Evolutionary conservation across 139 green algal species (phyloP), one percentile per base, ranked within the genome.

Genomic region (Dunaliella primolecta): DNA sequence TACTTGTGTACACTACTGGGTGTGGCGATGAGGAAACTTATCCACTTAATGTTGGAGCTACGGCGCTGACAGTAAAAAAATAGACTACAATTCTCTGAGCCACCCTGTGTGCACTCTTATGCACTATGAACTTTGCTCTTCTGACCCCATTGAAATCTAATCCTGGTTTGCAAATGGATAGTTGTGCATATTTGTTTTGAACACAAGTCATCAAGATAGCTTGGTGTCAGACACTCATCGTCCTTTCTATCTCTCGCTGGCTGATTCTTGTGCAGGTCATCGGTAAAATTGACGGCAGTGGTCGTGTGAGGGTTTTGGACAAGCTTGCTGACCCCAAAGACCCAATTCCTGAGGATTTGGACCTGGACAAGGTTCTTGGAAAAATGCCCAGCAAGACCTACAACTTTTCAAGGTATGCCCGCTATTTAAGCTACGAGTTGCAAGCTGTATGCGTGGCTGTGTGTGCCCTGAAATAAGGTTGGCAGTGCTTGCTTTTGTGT

Each of bases 341-440:
- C 7, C 94, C 92, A 3, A 86, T 88, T 20, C 89, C 96, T 15
- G 96, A 98, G 33, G 97, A 99, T 90, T 92, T 99, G 71, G 94
- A 99, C 83, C 93, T 99, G 80, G 96, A 99, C 72, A 96, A 97
- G 89, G 96, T 97, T 72, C 93, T 99, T 46, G 97, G 97, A n/a
- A 94, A 98, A 89, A 98, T 99, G 95, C 97, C 97, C 27, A 92
- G 94, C 85, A 99, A 99, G 95, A 98, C 94, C 24, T 99, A 97
- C 92, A 87, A 89, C 82, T 97, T 96, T 81, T 88, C 88, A 27
- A 86, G 85, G 25, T 56, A 36, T 31, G 80, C 36, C n/a, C n/a
- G n/a, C n/a, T n/a, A n/a, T n/a, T n/a, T n/a, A n/a, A n/a, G n/a
- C n/a, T n/a, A n/a, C n/a, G n/a, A n/a, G n/a, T n/a, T n/a, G n/a